Evolutionary conservation across 495 filamentous ascomycete genomes (phyloP).

Genomic region (Cryomyces minteri): DNA sequence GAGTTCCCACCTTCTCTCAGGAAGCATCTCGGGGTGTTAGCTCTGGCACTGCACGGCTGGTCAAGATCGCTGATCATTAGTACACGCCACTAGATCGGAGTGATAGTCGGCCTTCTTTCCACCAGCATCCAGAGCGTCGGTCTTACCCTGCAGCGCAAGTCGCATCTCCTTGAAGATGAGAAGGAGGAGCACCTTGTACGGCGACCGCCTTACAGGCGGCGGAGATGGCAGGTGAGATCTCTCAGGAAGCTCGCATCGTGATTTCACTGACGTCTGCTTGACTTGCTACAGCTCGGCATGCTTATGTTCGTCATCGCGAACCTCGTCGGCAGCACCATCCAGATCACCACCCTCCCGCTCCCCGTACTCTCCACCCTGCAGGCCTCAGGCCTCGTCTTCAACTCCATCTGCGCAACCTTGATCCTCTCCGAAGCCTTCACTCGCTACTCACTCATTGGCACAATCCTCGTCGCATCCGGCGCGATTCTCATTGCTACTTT

Average conservation of each 20-base stretch:
- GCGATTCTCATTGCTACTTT: conserved; percentile 85
- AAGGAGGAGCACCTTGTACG: conserved; percentile 61
- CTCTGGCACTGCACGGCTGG: neutral
- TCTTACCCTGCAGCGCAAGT: conserved; percentile 96
- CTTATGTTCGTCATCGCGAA: conserved; percentile 92
- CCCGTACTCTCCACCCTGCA: conserved; percentile 92
- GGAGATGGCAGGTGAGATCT: conserved; percentile 67
- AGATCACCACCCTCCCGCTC: conserved; percentile 90
- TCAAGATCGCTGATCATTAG: neutral
- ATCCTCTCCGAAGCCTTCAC: conserved; percentile 93
- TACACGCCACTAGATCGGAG: conserved; percentile 45
- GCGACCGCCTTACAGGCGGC: conserved; percentile 72
- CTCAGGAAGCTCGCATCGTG: neutral
- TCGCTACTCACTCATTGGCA: conserved; percentile 73
- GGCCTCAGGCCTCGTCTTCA: conserved; percentile 92
- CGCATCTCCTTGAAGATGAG: conserved; percentile 93
- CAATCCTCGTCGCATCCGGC: conserved; percentile 67
- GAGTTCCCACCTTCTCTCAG: neutral
- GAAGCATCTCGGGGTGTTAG: neutral
- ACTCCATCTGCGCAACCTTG: conserved; percentile 88
- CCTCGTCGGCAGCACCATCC: conserved; percentile 83
- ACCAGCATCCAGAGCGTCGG: conserved; percentile 89
- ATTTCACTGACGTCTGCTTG: neutral
- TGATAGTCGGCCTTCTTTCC: conserved; percentile 80
- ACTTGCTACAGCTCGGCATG: conserved; percentile 51